A percentile compares a stretch with the other conserved stretches of the same genome.
phyloP scores from a whole-genome alignment of 2,329 filamentous ascomycete species.

The Phoma sp. region DNA sequence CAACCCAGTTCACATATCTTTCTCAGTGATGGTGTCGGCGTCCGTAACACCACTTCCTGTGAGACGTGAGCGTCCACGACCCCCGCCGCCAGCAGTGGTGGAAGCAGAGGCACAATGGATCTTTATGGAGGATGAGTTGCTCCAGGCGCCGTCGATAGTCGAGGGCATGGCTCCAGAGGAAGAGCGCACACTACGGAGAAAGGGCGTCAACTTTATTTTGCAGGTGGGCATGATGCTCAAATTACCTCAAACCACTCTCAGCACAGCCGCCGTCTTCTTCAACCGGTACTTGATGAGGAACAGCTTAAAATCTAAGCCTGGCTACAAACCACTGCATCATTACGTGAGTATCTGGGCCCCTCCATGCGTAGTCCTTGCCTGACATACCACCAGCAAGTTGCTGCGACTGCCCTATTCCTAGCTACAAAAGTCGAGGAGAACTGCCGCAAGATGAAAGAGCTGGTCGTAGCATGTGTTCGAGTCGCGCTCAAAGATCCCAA shows the following conservation, averaged over 20 bases:
- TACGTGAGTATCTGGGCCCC: constrained; percentile 59
- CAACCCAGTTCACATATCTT: not conserved
- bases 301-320: constrained; percentile 76
- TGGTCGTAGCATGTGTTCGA: constrained; percentile 91
- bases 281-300: constrained; percentile 94
- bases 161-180: constrained; percentile 79
- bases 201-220: constrained; percentile 95
- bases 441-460: constrained; percentile 91
- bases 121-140: constrained; percentile 82
- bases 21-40: constrained; percentile 39
- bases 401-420: constrained; percentile 88
- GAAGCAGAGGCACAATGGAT: constrained; percentile 79
- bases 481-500: constrained; percentile 94
- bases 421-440: constrained; percentile 98
- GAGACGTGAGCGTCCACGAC: constrained; percentile 42
- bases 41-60: constrained; percentile 24
- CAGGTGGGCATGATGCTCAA: constrained; percentile 93
- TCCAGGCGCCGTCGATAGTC: constrained; percentile 80
- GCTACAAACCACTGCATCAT: constrained; percentile 77
- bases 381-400: constrained; percentile 66
- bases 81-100: constrained; percentile 55
- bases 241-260: constrained; percentile 88
- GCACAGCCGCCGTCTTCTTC: constrained; percentile 92
- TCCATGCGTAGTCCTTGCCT: constrained; percentile 1
- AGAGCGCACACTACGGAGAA: constrained; percentile 81